Conservation (phyloP, 1,139 yeast genomes). For the Geotrichum bryndzae region DNA sequence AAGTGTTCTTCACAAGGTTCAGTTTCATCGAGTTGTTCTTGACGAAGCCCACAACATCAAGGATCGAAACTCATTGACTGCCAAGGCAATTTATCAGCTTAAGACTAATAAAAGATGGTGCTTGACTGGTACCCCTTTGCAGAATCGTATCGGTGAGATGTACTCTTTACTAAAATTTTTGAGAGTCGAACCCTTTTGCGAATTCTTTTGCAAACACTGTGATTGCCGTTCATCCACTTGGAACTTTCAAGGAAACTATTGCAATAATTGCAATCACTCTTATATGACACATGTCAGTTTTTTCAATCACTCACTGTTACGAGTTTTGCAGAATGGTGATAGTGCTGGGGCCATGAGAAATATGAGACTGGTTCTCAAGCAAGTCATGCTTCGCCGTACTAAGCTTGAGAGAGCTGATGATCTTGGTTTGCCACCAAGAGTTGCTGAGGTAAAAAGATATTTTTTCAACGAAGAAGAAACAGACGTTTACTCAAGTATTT, state of each 20-base stretch:
- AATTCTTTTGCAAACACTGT: slow-evolving; percentile 87
- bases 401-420: slow-evolving; percentile 96
- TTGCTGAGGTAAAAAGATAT: slow-evolving; percentile 81
- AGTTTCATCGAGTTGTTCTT: slow-evolving; percentile 79
- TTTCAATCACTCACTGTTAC: slow-evolving; percentile 90
- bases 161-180: slow-evolving; percentile 83
- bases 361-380: slow-evolving; percentile 63
- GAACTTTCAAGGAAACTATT: slow-evolving; percentile 78
- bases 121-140: slow-evolving; percentile 91
- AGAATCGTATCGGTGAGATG: slow-evolving; percentile 92
- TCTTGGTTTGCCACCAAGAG: slow-evolving; percentile 90
- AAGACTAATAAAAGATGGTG: slow-evolving; percentile 78
- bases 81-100: slow-evolving; percentile 78
- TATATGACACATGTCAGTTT: slow-evolving; percentile 94
- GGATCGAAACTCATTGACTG: slow-evolving; percentile 87
- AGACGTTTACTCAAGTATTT: slow-evolving; percentile 80
- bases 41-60: slow-evolving; percentile 98
- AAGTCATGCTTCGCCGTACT: slow-evolving; percentile 88
- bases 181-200: slow-evolving; percentile 77
- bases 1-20: slow-evolving; percentile 66
- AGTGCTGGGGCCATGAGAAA: slow-evolving; percentile 73
- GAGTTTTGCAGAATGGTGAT: slow-evolving; percentile 80
- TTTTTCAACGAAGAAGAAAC: slow-evolving; percentile 89
- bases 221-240: slow-evolving; percentile 75
- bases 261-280: slow-evolving; percentile 82